Evolutionary conservation across 495 filamentous ascomycete species (phyloP).

Genomic region (Aspergillus steynii): DNA sequence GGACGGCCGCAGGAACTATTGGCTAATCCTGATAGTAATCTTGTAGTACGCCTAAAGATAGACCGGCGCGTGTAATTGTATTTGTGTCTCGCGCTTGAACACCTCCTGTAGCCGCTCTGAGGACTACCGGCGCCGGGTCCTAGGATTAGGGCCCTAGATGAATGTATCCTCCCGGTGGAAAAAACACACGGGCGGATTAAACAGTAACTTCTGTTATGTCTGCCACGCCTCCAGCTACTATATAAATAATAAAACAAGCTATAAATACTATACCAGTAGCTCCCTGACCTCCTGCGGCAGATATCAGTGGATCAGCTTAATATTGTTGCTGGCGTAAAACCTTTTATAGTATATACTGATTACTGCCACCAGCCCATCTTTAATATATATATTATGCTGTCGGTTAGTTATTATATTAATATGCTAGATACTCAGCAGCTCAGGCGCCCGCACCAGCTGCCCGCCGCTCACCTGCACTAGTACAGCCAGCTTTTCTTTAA

Average conservation of each 20-base stretch:
- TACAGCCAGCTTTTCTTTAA: conserved; percentile 25
- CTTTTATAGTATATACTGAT: conserved; percentile 3
- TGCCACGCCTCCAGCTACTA: conserved; percentile 12
- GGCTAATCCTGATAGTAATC: conserved; percentile 15
- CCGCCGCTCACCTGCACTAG: conserved; percentile 25
- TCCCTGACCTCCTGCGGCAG: conserved; percentile 18
- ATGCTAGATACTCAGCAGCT: conserved; percentile 28
- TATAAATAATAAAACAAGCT: conserved; percentile 21
- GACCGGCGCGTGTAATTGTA: no score
- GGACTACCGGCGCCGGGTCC: neutral
- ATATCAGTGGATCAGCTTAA: conserved; percentile 22
- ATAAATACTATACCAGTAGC: conserved; percentile 27
- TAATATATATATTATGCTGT: conserved; percentile 7
- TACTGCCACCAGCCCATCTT: neutral
- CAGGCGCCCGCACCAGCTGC: conserved; percentile 23
- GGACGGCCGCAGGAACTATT: neutral
- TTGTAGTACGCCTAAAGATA: no score
- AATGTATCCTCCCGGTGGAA: no score
- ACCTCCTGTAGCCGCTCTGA: conserved; percentile 3
- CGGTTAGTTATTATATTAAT: conserved; percentile 16
- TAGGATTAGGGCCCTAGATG: conserved; percentile 9
- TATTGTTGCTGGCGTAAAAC: conserved; percentile 10
- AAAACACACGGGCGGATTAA: no score
- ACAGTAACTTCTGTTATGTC: neutral
- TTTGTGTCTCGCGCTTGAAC: conserved; percentile 11